Evolutionary conservation across 2,329 filamentous ascomycete species (phyloP).

Genomic region (Aureobasidium sp.): DNA sequence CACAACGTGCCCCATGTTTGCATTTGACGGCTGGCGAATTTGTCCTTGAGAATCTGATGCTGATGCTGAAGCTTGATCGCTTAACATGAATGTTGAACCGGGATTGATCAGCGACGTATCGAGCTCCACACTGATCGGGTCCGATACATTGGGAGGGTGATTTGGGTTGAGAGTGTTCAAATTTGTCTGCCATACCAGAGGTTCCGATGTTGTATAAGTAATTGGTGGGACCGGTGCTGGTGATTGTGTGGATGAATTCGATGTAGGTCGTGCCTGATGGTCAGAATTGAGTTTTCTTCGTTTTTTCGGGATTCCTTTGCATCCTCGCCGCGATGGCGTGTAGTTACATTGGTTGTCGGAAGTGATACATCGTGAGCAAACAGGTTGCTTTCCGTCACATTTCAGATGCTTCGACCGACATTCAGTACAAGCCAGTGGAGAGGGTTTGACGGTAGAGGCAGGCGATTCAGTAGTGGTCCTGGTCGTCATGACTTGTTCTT

Average conservation of each 20-base stretch:
- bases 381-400: constrained; percentile 60
- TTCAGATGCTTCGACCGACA: constrained; percentile 60
- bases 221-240: constrained; percentile 37
- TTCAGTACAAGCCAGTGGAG: constrained; percentile 26
- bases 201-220: constrained; percentile 34
- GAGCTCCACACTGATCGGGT: neutral
- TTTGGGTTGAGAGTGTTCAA: constrained; percentile 25
- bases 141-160: constrained; percentile 5
- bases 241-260: constrained; percentile 41
- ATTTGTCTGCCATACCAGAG: constrained; percentile 48
- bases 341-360: constrained; percentile 58
- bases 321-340: constrained; percentile 65
- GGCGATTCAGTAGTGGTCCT: neutral
- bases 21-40: neutral
- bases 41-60: neutral
- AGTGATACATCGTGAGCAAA: constrained; percentile 56
- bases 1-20: constrained; percentile 32
- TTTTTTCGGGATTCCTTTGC: constrained; percentile 55
- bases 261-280: constrained; percentile 39
- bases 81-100: neutral
- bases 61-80: neutral
- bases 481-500: neutral
- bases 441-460: neutral
- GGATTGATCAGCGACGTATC: neutral
- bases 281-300: constrained; percentile 39